These are phyloP conservation scores for Diaporthe humulicola DNA, from an alignment of 2,329 filamentous ascomycete species.

Conservation along the genomic window DNA sequence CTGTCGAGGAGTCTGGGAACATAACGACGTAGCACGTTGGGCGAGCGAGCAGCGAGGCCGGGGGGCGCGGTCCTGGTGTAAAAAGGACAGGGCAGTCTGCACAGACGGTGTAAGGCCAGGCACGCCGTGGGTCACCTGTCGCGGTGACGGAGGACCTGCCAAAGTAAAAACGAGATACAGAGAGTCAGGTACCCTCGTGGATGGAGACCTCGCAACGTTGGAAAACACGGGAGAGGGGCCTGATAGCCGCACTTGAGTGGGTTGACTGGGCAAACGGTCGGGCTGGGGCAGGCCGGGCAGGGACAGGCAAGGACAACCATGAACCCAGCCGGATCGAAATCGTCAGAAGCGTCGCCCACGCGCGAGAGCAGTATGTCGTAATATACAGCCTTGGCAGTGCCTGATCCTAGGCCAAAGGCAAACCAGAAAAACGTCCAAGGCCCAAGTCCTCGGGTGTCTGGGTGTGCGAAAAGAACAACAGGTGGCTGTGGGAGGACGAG, in stretches of 20 bases:
- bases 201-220: conserved; percentile 31
- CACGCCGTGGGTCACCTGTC: conserved; percentile 34
- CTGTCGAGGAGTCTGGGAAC: conserved; percentile 25
- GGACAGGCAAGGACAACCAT: conserved; percentile 38
- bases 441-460: conserved; percentile 27
- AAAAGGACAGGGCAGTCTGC: conserved; percentile 32
- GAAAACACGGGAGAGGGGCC: conserved; percentile 32
- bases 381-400: conserved; percentile 33
- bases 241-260: conserved; percentile 35
- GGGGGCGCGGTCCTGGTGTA: conserved; percentile 14
- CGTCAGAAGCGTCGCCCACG: conserved; percentile 27
- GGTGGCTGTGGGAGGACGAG: conserved; percentile 28
- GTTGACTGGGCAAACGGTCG: conserved; percentile 32
- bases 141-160: conserved; percentile 30
- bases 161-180: conserved; percentile 13
- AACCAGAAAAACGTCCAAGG: conserved; percentile 24
- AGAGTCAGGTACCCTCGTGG: conserved; percentile 37
- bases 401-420: not conserved
- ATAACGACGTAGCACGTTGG: conserved; percentile 29
- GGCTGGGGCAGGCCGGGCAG: conserved; percentile 37
- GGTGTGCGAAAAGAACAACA: conserved; percentile 25
- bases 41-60: conserved; percentile 14
- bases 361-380: conserved; percentile 32
- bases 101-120: conserved; percentile 29
- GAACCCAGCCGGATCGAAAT: conserved; percentile 27